These are phyloP conservation scores for Kernera saxatilis DNA, from an alignment of 345 rosid genomes.

Conservation along the genomic window DNA sequence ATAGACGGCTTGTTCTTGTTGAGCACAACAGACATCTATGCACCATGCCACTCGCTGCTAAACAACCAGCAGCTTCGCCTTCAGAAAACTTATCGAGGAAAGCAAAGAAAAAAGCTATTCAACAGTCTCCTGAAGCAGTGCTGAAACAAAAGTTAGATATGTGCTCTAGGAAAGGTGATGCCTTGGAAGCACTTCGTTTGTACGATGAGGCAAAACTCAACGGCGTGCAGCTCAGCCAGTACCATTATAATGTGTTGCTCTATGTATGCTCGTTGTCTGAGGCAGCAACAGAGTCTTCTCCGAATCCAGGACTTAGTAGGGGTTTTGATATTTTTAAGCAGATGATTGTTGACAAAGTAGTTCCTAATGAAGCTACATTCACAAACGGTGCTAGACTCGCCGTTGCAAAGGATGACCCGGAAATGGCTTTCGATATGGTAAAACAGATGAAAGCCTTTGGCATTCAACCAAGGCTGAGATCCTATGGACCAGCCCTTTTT, in stretches of 20 bases:
- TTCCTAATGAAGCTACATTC: slow-evolving; percentile 86
- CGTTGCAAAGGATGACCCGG: slow-evolving; percentile 68
- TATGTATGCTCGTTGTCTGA: slow-evolving; percentile 66
- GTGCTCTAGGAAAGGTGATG: slow-evolving; percentile 62
- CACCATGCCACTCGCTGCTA: slow-evolving; percentile 35
- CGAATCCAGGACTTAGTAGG: slow-evolving; percentile 41
- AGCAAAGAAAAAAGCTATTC: slow-evolving; percentile 43
- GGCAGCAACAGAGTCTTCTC: slow-evolving; percentile 29
- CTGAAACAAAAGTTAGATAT: slow-evolving; percentile 51
- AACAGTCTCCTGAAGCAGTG: slow-evolving; percentile 54
- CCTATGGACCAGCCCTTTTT: slow-evolving; percentile 78
- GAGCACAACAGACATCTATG: slow-evolving; percentile 36
- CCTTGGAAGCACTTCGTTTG: slow-evolving; percentile 68
- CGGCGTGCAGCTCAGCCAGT: slow-evolving; percentile 42
- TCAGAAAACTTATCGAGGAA: slow-evolving; percentile 35
- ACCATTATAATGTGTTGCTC: slow-evolving; percentile 70
- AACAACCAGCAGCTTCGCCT: slow-evolving; percentile 27
- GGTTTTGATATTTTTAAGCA: slow-evolving; percentile 80
- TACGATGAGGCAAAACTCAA: slow-evolving; percentile 67
- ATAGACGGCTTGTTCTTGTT: slow-evolving; percentile 13
- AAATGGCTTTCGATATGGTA: slow-evolving; percentile 84
- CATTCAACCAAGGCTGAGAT: slow-evolving; percentile 72
- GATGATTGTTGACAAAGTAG: slow-evolving; percentile 60
- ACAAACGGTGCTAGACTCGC: slow-evolving; percentile 80
- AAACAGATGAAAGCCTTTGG: slow-evolving; percentile 68